Evolutionary conservation across 2,329 filamentous ascomycete genomes (phyloP), one percentile per base, ranked within the genome.

Genomic region (Myriosclerotinia scirpicola): DNA sequence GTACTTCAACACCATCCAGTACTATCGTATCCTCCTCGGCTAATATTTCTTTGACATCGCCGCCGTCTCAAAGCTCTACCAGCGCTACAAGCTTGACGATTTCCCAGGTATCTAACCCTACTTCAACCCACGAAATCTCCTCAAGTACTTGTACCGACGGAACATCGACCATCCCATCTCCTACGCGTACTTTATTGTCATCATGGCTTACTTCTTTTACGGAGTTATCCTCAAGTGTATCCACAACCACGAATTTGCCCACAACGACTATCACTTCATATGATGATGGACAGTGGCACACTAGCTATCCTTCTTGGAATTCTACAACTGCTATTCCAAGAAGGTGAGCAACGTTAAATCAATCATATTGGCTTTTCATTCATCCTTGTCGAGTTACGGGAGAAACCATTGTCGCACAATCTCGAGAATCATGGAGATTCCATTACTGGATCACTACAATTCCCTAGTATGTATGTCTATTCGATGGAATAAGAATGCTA

Each of bases 201-300:
- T 30, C 44, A 20, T 44, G 64, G 55, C 34, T 62, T 8, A 67
- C 69, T 48, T 40, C 69, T 17, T 56, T 65, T 8, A 65, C 62
- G 53, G 64, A 17, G 12, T 34, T 53, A 38, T 42, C 66, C 9
- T 17, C 65, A 20, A 62, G 54, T 50, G n/a, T 55, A 42, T 60
- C 52, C 30, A 60, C 14, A 26, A 40, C 14, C n/a, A 50, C 69
- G 8, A 50, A 68, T 26, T 62, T 54, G 20, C 36, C 67, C 15
- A 55, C 44, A 17, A 52, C 67, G 1, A 65, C 69, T 36, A 66
- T 54, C 8, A 67, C 65, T 26, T 55, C 71, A 42, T 75, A 71
- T 67, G 73, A 75, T 52, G 65, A 75, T 67, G 75, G 73, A 3
- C 69, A 72, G 70, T 76, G 75, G 73, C 72, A 76, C 61, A 76